A percentile compares a stretch with the other conserved stretches of the same genome.
phyloP scores from a whole-genome alignment of 345 rosid species.

The Gossypium mustelinum region DNA sequence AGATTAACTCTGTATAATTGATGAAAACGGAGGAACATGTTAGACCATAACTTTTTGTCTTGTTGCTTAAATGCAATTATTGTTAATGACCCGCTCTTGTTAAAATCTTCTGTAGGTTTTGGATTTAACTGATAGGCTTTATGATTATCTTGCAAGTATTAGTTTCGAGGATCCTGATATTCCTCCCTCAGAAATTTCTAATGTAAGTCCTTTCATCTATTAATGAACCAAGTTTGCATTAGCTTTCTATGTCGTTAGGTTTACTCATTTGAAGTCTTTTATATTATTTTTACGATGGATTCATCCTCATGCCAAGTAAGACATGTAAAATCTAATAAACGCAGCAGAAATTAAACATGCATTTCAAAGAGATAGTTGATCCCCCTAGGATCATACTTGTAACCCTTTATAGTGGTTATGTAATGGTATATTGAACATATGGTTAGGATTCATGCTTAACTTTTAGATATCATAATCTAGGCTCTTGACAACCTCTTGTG shows the following conservation, averaged over 20 bases:
- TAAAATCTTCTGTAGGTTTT: constrained; percentile 40
- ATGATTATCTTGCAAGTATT: constrained; percentile 40
- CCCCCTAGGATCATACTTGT: background rate
- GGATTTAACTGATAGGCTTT: constrained; percentile 64
- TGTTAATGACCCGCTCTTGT: constrained; percentile 12
- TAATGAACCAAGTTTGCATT: constrained; percentile 15
- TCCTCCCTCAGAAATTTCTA: constrained; percentile 29
- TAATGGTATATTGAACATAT: background rate
- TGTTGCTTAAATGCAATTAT: background rate
- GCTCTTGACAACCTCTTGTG: background rate
- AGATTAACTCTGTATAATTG: background rate
- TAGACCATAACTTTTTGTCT: background rate
- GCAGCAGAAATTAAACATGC: background rate
- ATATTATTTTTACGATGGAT: background rate
- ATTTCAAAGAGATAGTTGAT: background rate
- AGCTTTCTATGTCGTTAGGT: background rate
- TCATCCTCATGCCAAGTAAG: background rate
- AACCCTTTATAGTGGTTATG: background rate
- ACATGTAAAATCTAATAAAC: background rate
- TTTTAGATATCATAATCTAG: no score
- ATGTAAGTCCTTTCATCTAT: constrained; percentile 45
- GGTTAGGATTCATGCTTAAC: background rate
- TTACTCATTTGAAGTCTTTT: background rate
- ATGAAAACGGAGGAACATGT: background rate
- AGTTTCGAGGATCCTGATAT: constrained; percentile 42